These are phyloP conservation scores for Conringia planisiliqua DNA, from an alignment of 345 rosid genomes.

Conservation along the genomic window DNA sequence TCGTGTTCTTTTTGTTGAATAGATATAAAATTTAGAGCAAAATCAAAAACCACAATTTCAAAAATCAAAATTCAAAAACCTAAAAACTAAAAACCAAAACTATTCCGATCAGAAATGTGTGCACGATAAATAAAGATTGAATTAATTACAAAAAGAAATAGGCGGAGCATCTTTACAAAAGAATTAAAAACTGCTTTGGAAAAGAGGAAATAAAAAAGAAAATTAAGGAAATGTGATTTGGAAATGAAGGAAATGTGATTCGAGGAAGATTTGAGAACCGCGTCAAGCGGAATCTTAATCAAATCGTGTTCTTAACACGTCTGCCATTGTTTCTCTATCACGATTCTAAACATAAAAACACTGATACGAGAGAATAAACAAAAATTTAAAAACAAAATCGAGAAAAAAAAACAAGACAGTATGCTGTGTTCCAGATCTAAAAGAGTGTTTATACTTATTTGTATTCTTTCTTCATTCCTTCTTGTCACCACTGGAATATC, in stretches of 20 bases:
- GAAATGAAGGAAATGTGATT: background rate
- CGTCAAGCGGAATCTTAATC: slow-evolving; percentile 13
- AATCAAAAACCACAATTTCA: too few species aligned
- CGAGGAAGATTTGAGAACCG: slow-evolving; percentile 27
- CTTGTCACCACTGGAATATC: slow-evolving; percentile 31
- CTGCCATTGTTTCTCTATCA: slow-evolving; percentile 7
- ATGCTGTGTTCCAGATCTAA: slow-evolving; percentile 39
- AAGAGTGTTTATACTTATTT: slow-evolving; percentile 16
- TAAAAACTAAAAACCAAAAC: background rate
- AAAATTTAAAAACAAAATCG: background rate
- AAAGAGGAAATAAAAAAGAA: background rate
- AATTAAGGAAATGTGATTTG: background rate
- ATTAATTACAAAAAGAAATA: background rate
- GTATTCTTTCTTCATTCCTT: slow-evolving; percentile 28
- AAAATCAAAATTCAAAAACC: too few species aligned
- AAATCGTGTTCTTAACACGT: slow-evolving; percentile 12
- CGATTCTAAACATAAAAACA: background rate
- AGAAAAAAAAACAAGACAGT: background rate
- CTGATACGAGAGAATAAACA: background rate
- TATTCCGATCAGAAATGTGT: background rate
- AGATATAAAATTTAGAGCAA: too few species aligned
- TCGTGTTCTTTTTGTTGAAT: too few species aligned
- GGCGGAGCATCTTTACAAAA: background rate
- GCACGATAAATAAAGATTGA: background rate
- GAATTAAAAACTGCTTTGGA: background rate